Conservation (phyloP, 345 rosid species). For the Balakata baccata region DNA sequence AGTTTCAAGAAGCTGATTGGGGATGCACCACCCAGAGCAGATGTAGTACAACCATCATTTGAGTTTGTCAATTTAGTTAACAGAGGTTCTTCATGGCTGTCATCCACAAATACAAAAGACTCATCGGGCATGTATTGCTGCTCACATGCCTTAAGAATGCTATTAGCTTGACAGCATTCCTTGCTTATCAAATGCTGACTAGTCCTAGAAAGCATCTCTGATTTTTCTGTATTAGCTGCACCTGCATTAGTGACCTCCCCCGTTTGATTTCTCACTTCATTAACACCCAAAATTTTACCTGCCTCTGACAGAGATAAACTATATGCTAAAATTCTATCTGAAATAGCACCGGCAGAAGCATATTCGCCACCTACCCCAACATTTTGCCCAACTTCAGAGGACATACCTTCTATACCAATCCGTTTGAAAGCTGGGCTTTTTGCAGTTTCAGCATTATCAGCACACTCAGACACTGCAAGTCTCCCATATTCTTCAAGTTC, state of each 20-base stretch:
- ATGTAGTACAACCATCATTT: slow-evolving; percentile 22
- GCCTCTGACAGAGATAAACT: slow-evolving; percentile 25
- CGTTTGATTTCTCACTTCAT: slow-evolving; percentile 18
- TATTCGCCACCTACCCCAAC: slow-evolving; percentile 26
- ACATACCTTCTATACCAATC: slow-evolving; percentile 21
- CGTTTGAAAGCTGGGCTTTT: slow-evolving; percentile 20
- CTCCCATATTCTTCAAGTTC: slow-evolving; percentile 23
- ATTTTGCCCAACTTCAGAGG: slow-evolving; percentile 29
- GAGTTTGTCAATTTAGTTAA: slow-evolving; percentile 23
- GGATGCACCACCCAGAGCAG: slow-evolving; percentile 27
- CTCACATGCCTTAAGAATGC: slow-evolving; percentile 24
- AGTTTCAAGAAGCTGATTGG: slow-evolving; percentile 46
- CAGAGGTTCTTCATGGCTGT: slow-evolving; percentile 38
- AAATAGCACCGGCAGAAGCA: slow-evolving; percentile 20
- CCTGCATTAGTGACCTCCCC: slow-evolving; percentile 21
- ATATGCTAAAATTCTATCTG: slow-evolving; percentile 29
- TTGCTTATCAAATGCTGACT: slow-evolving; percentile 17
- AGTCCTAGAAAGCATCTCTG: slow-evolving; percentile 24
- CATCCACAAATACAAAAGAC: slow-evolving; percentile 30
- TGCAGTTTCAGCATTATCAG: slow-evolving; percentile 24
- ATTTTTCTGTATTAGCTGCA: slow-evolving; percentile 20
- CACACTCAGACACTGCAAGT: slow-evolving; percentile 9
- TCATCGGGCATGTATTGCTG: slow-evolving; percentile 38
- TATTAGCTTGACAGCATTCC: slow-evolving; percentile 25
- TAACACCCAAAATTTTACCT: slow-evolving; percentile 23